Conservation (phyloP, 495 filamentous ascomycete species). For the Cercophora scortea region DNA sequence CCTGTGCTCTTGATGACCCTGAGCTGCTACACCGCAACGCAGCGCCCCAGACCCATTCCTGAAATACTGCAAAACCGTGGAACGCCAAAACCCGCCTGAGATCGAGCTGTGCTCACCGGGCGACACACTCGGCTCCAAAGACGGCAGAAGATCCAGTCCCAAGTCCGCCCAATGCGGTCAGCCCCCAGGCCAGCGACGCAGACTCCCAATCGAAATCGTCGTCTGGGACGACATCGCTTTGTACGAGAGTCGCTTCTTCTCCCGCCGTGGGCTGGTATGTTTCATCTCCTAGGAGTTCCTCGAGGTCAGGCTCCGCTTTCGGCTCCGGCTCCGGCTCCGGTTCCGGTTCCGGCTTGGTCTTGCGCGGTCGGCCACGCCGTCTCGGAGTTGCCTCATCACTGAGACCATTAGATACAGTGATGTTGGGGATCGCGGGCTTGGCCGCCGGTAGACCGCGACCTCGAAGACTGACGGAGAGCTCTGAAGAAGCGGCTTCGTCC, state of each 20-base stretch:
- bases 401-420: constrained; percentile 9
- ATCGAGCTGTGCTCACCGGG: constrained; percentile 17
- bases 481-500: background rate
- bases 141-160: constrained; percentile 32
- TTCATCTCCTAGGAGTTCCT: constrained; percentile 10
- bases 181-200: constrained; percentile 35
- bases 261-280: constrained; percentile 23
- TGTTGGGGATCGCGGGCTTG: constrained; percentile 12
- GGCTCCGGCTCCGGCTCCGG: constrained; percentile 6
- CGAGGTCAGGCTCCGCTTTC: constrained; percentile 12
- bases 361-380: constrained; percentile 19
- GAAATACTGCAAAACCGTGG: background rate
- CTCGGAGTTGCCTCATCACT: constrained; percentile 9
- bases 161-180: constrained; percentile 33
- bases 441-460: constrained; percentile 7
- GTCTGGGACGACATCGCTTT: constrained; percentile 24
- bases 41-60: too few species aligned
- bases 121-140: constrained; percentile 35
- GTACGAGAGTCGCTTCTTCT: constrained; percentile 9
- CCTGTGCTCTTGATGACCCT: too few species aligned
- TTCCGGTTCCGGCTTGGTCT: constrained; percentile 14
- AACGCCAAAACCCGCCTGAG: background rate
- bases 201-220: constrained; percentile 38
- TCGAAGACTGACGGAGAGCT: constrained; percentile 11
- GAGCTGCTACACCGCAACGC: too few species aligned